Percentiles rank a stretch among this genome's conserved stretches.
Conservation (phyloP, 495 filamentous ascomycete genomes). For the Neurospora sp. region DNA sequence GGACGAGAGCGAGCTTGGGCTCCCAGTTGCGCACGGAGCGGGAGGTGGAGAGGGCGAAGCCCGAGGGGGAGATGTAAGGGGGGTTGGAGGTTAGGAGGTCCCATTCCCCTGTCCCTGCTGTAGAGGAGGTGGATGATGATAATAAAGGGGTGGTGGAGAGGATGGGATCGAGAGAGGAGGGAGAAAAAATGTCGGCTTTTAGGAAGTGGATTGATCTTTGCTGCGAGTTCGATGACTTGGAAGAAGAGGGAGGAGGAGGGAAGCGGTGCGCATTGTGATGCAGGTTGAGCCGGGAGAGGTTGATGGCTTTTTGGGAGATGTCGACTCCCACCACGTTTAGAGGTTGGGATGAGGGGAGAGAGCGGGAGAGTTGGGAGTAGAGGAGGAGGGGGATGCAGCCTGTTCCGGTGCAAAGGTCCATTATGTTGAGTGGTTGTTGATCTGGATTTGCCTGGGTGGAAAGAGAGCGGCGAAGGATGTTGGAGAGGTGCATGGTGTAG, state of each 20-base stretch:
- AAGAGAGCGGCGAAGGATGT: conserved; percentile 24
- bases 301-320: conserved; percentile 49
- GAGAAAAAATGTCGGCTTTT: conserved; percentile 44
- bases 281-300: conserved; percentile 52
- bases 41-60: conserved; percentile 46
- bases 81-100: conserved; percentile 85
- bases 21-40: conserved; percentile 73
- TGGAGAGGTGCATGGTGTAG: conserved; percentile 48
- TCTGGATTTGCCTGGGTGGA: neutral
- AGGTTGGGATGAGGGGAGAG: conserved; percentile 2
- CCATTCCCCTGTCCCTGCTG: conserved; percentile 13
- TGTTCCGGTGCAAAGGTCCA: conserved; percentile 85
- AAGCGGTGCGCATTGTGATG: conserved; percentile 31
- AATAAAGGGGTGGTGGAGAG: no score
- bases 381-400: conserved; percentile 83
- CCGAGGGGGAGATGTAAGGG: conserved; percentile 65
- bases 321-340: conserved; percentile 42
- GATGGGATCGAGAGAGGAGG: neutral
- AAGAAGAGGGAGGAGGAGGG: neutral
- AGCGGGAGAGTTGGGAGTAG: conserved; percentile 38
- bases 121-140: neutral
- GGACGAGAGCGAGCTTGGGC: conserved; percentile 70
- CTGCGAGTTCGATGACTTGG: neutral
- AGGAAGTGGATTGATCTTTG: conserved; percentile 35
- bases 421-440: conserved; percentile 38